phyloP scores from a whole-genome alignment of 495 filamentous ascomycete species.

The Zalerion maritima region DNA sequence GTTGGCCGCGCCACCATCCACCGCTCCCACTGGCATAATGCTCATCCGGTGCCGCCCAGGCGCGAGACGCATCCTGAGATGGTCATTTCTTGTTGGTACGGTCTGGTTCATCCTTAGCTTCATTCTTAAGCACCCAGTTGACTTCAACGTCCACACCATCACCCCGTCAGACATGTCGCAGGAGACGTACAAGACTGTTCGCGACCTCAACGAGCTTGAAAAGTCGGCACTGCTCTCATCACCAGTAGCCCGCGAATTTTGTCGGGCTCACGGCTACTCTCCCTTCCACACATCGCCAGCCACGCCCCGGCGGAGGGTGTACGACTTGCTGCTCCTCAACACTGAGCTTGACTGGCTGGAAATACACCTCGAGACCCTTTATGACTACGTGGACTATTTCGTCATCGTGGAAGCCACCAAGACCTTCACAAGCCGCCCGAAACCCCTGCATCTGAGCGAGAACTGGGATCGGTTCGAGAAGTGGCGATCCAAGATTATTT shows the following conservation, averaged over 20 bases:
- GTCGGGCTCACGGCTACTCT: constrained; percentile 26
- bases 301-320: constrained; percentile 28
- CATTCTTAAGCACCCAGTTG: no score
- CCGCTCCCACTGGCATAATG: no score
- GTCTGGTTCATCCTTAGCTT: no score
- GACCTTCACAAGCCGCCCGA: constrained; percentile 35
- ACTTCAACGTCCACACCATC: no score
- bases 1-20: no score
- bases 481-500: constrained; percentile 38
- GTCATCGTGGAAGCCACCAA: constrained; percentile 36
- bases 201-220: no score
- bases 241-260: constrained; percentile 16
- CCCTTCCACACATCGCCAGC: constrained; percentile 11
- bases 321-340: constrained; percentile 40
- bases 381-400: constrained; percentile 38
- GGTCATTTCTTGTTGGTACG: no score
- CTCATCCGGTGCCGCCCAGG: no score
- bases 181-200: no score
- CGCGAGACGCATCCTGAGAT: no score
- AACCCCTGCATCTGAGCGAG: constrained; percentile 29
- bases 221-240: no score
- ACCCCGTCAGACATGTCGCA: no score
- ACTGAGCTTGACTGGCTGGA: constrained; percentile 44
- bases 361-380: constrained; percentile 38
- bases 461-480: constrained; percentile 23